Percentiles rank a stretch among this genome's conserved stretches.
Evolutionary conservation across 2,329 filamentous ascomycete genomes (phyloP).

Genomic region (Stemphylium lycopersici): DNA sequence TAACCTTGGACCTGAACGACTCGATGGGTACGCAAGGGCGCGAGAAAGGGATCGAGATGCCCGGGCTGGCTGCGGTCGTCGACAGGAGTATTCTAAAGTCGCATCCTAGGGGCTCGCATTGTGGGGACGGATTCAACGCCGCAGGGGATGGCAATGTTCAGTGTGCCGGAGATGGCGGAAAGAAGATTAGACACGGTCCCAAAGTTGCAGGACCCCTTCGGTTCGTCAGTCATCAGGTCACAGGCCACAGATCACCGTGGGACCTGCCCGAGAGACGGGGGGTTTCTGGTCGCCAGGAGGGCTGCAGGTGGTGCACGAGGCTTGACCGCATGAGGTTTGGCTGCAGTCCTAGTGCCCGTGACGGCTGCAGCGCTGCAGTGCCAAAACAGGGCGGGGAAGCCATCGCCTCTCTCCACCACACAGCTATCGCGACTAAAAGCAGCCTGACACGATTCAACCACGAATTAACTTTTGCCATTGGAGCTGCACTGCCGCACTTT

Average conservation of each 20-base stretch:
- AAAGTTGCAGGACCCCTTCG: constrained; percentile 17
- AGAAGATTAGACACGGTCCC: constrained; percentile 20
- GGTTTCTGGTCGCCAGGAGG: constrained; percentile 31
- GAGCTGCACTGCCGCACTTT: neutral
- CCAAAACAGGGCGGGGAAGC: constrained; percentile 26
- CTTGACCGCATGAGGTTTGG: constrained; percentile 16
- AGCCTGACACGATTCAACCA: neutral
- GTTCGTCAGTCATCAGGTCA: constrained; percentile 29
- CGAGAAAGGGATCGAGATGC: constrained; percentile 9
- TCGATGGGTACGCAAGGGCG: constrained; percentile 38
- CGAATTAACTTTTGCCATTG: too few relatives aligned
- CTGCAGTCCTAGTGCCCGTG: constrained; percentile 25
- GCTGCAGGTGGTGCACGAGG: constrained; percentile 23
- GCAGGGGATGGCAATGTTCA: constrained; percentile 18
- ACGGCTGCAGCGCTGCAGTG: constrained; percentile 16
- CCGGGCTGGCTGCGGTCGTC: constrained; percentile 9
- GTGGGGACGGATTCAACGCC: constrained; percentile 19
- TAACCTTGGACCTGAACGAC: constrained; percentile 27
- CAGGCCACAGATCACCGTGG: constrained; percentile 24
- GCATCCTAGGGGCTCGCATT: constrained; percentile 27
- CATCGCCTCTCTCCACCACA: constrained; percentile 9
- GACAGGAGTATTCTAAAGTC: constrained; percentile 27
- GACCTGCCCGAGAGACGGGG: constrained; percentile 23
- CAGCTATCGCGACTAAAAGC: constrained; percentile 6
- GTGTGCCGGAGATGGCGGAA: constrained; percentile 19